Percentiles rank a stretch among this genome's conserved stretches.
phyloP scores from a whole-genome alignment of 2,329 filamentous ascomycete species.

The Botryosphaeria dothidea region DNA sequence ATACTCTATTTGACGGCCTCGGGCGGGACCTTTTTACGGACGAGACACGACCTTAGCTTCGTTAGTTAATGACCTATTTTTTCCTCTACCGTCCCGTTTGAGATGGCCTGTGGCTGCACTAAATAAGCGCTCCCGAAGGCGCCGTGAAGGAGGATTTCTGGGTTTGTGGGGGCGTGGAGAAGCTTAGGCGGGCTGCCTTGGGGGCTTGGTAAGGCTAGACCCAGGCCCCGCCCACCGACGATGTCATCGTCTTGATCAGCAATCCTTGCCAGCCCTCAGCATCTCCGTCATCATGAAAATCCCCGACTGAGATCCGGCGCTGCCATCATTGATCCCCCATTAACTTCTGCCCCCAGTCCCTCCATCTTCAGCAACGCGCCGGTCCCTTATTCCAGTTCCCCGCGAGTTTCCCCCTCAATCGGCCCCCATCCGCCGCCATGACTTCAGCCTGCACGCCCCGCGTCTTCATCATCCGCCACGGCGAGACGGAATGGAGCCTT shows the following conservation, averaged over 20 bases:
- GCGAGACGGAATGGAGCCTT: slow-evolving; percentile 94
- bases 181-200: neutral
- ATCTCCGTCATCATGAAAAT: neutral
- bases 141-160: neutral
- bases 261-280: neutral
- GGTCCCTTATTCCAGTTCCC: no score
- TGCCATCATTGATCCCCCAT: neutral
- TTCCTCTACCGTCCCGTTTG: neutral
- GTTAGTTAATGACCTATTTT: neutral
- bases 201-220: neutral
- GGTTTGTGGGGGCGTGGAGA: neutral
- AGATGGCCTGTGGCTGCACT: neutral
- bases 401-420: neutral
- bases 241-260: slow-evolving; percentile 17
- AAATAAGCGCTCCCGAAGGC: neutral
- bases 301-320: neutral
- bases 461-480: slow-evolving; percentile 69
- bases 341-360: neutral
- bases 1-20: slow-evolving; percentile 10
- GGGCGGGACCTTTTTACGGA: neutral
- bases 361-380: neutral
- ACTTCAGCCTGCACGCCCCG: slow-evolving; percentile 44
- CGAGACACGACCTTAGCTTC: slow-evolving; percentile 10
- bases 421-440: neutral
- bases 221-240: neutral